Conservation (phyloP, 805 yeast genomes). For the Metschnikowia matae region DNA sequence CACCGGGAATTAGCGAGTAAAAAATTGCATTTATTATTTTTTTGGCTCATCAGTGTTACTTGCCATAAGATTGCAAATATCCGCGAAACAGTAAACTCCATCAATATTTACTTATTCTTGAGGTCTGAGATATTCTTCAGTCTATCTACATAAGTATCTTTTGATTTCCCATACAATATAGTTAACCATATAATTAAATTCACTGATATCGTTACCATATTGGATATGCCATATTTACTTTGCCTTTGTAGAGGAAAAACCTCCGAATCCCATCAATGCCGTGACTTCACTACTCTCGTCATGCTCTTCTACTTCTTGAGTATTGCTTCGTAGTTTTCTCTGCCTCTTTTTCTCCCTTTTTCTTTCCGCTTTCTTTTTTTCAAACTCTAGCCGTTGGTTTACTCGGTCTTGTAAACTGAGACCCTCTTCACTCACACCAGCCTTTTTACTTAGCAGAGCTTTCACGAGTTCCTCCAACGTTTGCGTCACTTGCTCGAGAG, state of each 20-base stretch:
- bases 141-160: too few species aligned
- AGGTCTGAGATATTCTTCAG: too few species aligned
- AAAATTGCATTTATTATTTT: too few species aligned
- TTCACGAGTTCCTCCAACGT: conserved; percentile 29
- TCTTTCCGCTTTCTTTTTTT: conserved; percentile 31
- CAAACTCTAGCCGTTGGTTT: conserved; percentile 34
- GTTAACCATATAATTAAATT: neutral
- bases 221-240: neutral
- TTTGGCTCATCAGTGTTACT: too few species aligned
- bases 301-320: conserved; percentile 10
- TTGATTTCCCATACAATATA: neutral
- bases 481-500: conserved; percentile 28
- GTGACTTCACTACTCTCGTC: conserved; percentile 20
- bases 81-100: too few species aligned
- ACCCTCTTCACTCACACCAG: conserved; percentile 7
- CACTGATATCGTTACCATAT: too few species aligned
- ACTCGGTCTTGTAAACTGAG: conserved; percentile 40
- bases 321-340: conserved; percentile 10
- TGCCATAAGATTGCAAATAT: too few species aligned
- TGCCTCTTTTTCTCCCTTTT: conserved; percentile 21
- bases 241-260: conserved; percentile 46
- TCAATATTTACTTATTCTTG: too few species aligned
- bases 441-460: conserved; percentile 18
- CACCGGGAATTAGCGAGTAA: too few species aligned
- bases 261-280: conserved; percentile 56